Evolutionary conservation across 2,329 filamentous ascomycete species (phyloP), one percentile per base, ranked within the genome.

Genomic region (Penicillium sp.): DNA sequence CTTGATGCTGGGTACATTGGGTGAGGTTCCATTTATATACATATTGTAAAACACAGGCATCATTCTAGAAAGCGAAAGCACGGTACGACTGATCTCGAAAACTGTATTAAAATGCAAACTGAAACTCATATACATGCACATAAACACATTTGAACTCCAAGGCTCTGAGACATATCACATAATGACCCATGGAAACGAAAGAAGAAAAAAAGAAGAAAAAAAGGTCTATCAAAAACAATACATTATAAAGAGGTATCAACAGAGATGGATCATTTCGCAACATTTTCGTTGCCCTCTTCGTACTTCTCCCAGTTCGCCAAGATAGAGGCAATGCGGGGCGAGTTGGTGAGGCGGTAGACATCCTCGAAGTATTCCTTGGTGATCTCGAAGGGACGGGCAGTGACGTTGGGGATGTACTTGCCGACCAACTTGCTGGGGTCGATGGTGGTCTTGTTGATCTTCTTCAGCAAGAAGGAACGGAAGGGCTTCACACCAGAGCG

Each of bases 301-400:
- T 85, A 88, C 70, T 82, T 84, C 43, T 88, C 85, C 85, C 85
- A 88, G 75, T 96, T 95, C 59, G 88, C 87, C 68, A 96, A 70
- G 52, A 76, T 71, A 53, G 73, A 68, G 29, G 72, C 74, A 56
- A 76, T 73, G 35, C 72, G 75, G 39, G 81, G 81, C 19, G 77
- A 80, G 74, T 94, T 96, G 48, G 93, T 98, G 68, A 98, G 74
- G 63, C 83, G 82, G 75, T 97, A 97, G 44, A 98, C 94, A 66
- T 97, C 93, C 79, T 98, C 91, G 73, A 98, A 98, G 76, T 98
- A 98, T 75, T 97, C 93, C 79, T 90, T 95, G 48, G 89, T 95
- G 58, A 98, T 77, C 69, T 89, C 88, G 69, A 98, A 98, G 15
- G 93, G 93, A 73, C 84, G 84, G 51, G 93, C 93, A 49, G 93